Base-by-base conservation (phyloP, 805 yeast species). In the Candida ipomoeae region DNA sequence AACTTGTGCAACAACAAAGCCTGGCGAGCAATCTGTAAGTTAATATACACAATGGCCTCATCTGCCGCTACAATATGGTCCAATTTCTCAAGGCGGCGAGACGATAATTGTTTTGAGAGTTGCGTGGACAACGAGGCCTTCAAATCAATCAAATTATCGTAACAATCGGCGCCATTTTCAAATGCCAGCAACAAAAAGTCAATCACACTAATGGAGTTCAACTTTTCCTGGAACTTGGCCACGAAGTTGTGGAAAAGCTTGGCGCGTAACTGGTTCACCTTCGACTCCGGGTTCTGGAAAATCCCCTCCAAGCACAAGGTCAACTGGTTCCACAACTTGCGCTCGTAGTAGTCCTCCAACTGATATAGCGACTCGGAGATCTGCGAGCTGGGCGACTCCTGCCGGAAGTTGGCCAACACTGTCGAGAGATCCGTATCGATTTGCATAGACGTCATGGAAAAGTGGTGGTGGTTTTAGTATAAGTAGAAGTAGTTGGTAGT, bases 321-420 rank as follows among this genome's bases (percentile, higher is more conserved):
- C 64, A 94, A 78, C 73, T 94, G 98, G 71, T 86, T 95, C 97
- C 97, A 94, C 65, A 92, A 78, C 67, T 89, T 90, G 59, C 96
- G 77, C 63, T 90, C 96, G 70, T 89, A 87, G 50, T 76, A 74
- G 60, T 89, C 96, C 63, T 91, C 97, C 64, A 92, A 79, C 48
- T 81, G 79, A 62, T 81, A 84, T 59, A 86, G 78, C 6, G 76
- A 66, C 29, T 82, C 79, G 8, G 82, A 73, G 47, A 90, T 73
- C 37, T 84, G 89, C 3, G 80, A 71, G 13, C 63, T 59, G 51
- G 85, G 88, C 4, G 83, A 75, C 61, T 84, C 86, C 60, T 77
- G 75, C 48, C 96, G 81, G 47, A 89, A 73, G 3, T 83, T 77
- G 21, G 81, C 78, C 58, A 85, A 73, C 6, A 81, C 71, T 5